These are phyloP conservation scores for Xerocomus potaroensis DNA, from an alignment of 768 basidiomycete species.

Conservation along the genomic window DNA sequence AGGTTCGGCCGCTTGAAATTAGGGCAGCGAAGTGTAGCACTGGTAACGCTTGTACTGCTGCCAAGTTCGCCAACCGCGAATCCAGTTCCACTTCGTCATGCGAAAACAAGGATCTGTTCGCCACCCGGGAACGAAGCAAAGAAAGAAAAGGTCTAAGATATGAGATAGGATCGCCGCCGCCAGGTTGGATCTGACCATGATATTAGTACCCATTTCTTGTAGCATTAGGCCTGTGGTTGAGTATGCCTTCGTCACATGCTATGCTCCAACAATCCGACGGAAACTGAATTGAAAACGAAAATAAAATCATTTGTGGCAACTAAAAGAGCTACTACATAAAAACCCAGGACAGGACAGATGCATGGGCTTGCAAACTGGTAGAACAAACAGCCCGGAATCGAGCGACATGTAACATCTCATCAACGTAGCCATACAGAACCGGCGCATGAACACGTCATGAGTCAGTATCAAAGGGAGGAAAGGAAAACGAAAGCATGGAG, in stretches of 20 bases:
- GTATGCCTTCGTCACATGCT: no score
- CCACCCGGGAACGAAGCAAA: slow-evolving; percentile 14
- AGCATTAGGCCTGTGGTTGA: neutral
- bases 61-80: neutral
- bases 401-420: slow-evolving; percentile 24
- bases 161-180: slow-evolving; percentile 28
- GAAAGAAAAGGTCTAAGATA: slow-evolving; percentile 1
- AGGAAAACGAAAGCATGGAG: slow-evolving; percentile 28
- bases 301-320: slow-evolving; percentile 12
- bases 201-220: neutral
- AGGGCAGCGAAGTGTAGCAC: slow-evolving; percentile 1
- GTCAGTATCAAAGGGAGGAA: slow-evolving; percentile 29
- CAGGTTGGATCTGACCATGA: slow-evolving; percentile 44
- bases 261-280: no score
- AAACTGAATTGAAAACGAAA: neutral
- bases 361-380: slow-evolving; percentile 9
- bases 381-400: slow-evolving; percentile 16
- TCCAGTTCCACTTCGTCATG: slow-evolving; percentile 8
- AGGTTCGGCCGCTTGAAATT: slow-evolving; percentile 6
- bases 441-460: slow-evolving; percentile 26
- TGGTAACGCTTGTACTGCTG: neutral
- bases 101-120: slow-evolving; percentile 10
- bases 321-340: slow-evolving; percentile 20
- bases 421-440: slow-evolving; percentile 27
- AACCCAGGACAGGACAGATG: slow-evolving; percentile 19